Evolutionary conservation across 169 alveolate genomes (phyloP), one percentile per base, ranked within the genome.

Genomic region (Plasmodium fragile): DNA sequence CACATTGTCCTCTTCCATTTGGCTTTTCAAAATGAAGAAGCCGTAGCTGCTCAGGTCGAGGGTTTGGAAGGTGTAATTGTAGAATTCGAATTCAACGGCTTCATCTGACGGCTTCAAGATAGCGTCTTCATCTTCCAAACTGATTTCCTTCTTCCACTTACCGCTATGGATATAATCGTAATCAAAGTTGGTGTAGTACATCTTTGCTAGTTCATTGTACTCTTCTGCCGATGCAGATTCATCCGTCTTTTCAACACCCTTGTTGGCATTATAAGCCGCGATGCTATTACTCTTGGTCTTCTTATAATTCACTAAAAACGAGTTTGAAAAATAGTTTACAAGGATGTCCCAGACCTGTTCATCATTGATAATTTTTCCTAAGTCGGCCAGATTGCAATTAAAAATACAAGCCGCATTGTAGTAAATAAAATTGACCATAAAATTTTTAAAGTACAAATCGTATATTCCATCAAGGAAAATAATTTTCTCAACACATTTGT

Each of bases 361-460:
- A 80, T 78, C 94, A 65, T 89, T 89, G n/a, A 78, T 36, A 28
- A 89, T 39, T 78, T 89, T 89, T 3, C 94, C 94, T 52, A 89
- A 41, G 55, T 78, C 82, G 3, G 69, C 43, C 8, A 72, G 41
- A 79, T 65, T 78, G 32, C 94, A 89, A 80, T 89, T 89, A 65
- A 65, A 89, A 41, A 78, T 32, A 39, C 94, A 89, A 3, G 94
- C 73, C 13, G 65, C 65, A 39, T 89, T 89, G 34, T 72, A 89
- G 70, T 89, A 89, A 18, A 89, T 78, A 89, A 89, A 89, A 89
- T 89, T 89, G 4, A 89, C 43, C 94, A 89, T 89, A 79, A 89
- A 89, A 22, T 89, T 89, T 79, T 89, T 89, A 65, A 89, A 89
- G 53, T 79, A 89, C 28, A 55, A 16, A 80, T 89, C 94, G 36